These are phyloP conservation scores for Pichia manshurica DNA, from an alignment of 805 yeast genomes.

Conservation along the genomic window DNA sequence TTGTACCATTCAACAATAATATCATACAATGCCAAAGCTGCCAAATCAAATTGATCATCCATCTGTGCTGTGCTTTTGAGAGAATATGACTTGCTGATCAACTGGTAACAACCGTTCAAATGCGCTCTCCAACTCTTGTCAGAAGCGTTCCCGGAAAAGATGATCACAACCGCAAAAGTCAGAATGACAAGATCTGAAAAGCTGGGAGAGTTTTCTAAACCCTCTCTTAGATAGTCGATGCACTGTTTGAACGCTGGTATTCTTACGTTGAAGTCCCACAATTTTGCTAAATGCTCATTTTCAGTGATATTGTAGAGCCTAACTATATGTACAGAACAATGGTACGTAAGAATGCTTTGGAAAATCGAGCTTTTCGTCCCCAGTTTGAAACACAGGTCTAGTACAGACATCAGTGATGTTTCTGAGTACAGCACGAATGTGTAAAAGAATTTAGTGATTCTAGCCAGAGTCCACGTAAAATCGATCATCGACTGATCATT, in stretches of 20 bases:
- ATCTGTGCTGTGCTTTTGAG: background rate
- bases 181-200: constrained; percentile 9
- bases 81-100: constrained; percentile 5
- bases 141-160: constrained; percentile 13
- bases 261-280: constrained; percentile 12
- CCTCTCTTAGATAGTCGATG: constrained; percentile 6
- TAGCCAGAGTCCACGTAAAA: constrained; percentile 15
- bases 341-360: constrained; percentile 13
- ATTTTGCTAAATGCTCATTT: background rate
- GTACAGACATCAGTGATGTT: background rate
- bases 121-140: constrained; percentile 14
- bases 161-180: constrained; percentile 11
- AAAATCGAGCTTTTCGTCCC: constrained; percentile 11
- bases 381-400: constrained; percentile 7
- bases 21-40: constrained; percentile 11
- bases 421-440: constrained; percentile 12
- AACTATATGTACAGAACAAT: constrained; percentile 11
- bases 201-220: constrained; percentile 3
- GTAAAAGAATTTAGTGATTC: constrained; percentile 9
- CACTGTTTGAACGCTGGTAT: constrained; percentile 12
- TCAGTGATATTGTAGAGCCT: constrained; percentile 7
- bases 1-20: constrained; percentile 11
- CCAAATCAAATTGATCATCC: background rate
- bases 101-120: constrained; percentile 11
- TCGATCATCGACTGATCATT: constrained; percentile 8